Evolutionary conservation across 2,329 filamentous ascomycete species (phyloP), one percentile per base, ranked within the genome.

Genomic region (Beauveria sp.): DNA sequence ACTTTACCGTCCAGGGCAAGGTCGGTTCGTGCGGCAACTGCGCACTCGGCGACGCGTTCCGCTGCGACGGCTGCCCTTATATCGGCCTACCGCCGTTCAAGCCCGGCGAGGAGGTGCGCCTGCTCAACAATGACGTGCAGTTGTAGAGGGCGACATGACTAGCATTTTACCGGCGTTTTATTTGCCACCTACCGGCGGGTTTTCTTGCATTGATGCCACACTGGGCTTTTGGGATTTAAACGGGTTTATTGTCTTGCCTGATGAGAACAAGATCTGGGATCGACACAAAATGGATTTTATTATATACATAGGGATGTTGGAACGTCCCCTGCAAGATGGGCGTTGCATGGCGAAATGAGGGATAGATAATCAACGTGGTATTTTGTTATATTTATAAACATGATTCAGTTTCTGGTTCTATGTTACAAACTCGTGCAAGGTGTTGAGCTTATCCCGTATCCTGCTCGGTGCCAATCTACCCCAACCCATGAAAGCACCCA

Each of bases 1-100:
- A 99, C 75, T 98, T 99, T 72, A 99, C 95, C 0, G 91, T 98
- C n/a, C 84, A 96, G 75, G 95, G 95, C 68, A 98, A 97, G 79
- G 90, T 93, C 6, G 93, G 95, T 60, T 96, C 90, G 20, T 99
- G 95, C 74, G 91, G 91, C 30, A 97, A 93, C 76, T 98, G 95
- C 75, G 89, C 92, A 30, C 81, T 99, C 18, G 95, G 95, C 56
- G 93, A 98, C 74, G 93, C 95, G 3, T 92, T 92, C 77, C 80
- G 88, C 46, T 91, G 88, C 72, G 86, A 86, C 55, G 85, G 80
- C 28, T 84, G 81, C 69, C 93, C 93, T 1, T 96, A 95, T 72
- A 90, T 96, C 69, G 93, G 93, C 5, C 81, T 99, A 67, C 95
- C 95, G 16, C 90, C 95, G 5, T 99, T 99, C 81, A 96, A 97